A percentile compares a stretch with the other conserved stretches of the same genome.
These are phyloP conservation scores for Daphne laureola DNA, from an alignment of 441 rosid genomes.

Conservation along the genomic window DNA sequence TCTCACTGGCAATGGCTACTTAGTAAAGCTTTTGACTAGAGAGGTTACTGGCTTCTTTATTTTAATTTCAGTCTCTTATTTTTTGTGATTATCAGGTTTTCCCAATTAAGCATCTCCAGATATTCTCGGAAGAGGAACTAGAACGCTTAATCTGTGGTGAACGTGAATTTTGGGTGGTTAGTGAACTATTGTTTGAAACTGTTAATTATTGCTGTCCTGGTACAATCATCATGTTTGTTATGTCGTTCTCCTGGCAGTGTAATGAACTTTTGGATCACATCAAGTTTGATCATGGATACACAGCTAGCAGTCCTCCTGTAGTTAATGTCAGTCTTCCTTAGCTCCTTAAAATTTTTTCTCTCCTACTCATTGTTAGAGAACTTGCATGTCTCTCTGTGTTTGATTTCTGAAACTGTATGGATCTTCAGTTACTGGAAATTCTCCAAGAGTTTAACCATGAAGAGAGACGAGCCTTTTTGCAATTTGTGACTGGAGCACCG, in stretches of 20 bases:
- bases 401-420: slow-evolving; percentile 13
- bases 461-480: slow-evolving; percentile 75
- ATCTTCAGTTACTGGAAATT: slow-evolving; percentile 69
- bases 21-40: neutral
- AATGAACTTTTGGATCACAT: slow-evolving; percentile 84
- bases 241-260: slow-evolving; percentile 36
- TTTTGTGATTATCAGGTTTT: slow-evolving; percentile 50
- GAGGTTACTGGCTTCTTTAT: neutral
- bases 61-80: neutral
- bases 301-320: slow-evolving; percentile 89
- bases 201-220: slow-evolving; percentile 1
- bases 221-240: slow-evolving; percentile 9
- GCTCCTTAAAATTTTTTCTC: slow-evolving; percentile 4
- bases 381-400: neutral
- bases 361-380: neutral
- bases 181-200: slow-evolving; percentile 16
- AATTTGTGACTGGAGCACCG: slow-evolving; percentile 95
- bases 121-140: slow-evolving; percentile 79
- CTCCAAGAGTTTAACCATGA: slow-evolving; percentile 59
- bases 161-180: slow-evolving; percentile 61
- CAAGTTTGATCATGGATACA: slow-evolving; percentile 98
- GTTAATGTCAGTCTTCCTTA: slow-evolving; percentile 37
- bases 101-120: slow-evolving; percentile 62
- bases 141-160: slow-evolving; percentile 92
- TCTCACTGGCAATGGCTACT: no score